These are phyloP conservation scores for Selaginella moellendorffii DNA, from an alignment of 75 land plant genomes.

Conservation along the genomic window DNA sequence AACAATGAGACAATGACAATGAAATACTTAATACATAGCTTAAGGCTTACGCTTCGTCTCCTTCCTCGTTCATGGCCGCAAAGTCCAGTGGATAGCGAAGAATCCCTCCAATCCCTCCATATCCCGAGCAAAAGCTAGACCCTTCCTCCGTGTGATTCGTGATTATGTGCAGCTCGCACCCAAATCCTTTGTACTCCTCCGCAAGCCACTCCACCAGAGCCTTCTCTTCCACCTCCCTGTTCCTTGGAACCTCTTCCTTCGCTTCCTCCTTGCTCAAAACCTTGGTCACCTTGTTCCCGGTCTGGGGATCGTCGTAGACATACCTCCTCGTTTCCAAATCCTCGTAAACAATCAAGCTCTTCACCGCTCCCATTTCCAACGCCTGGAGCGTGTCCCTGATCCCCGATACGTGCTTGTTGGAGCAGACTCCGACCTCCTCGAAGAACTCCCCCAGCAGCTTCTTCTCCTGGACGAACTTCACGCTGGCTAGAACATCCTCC, in stretches of 20 bases:
- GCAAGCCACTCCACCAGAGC: constrained; percentile 58
- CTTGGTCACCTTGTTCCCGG: constrained; percentile 33
- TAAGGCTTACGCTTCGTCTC: constrained; percentile 31
- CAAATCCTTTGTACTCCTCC: constrained; percentile 34
- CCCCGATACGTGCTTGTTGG: constrained; percentile 42
- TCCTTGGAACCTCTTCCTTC: constrained; percentile 17
- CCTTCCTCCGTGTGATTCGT: constrained; percentile 47
- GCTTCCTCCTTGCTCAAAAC: constrained; percentile 39
- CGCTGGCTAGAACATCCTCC: constrained; percentile 40
- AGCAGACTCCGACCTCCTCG: constrained; percentile 44
- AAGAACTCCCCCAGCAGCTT: constrained; percentile 46
- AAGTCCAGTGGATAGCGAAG: constrained; percentile 42
- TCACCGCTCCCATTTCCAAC: constrained; percentile 41
- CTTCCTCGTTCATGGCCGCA: constrained; percentile 32
- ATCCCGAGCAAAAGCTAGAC: constrained; percentile 41
- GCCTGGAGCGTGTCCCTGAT: constrained; percentile 41
- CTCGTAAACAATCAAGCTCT: constrained; percentile 48
- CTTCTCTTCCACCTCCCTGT: constrained; percentile 28
- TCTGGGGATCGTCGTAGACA: constrained; percentile 22
- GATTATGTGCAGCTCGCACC: constrained; percentile 44
- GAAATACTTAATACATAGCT: too few relatives aligned
- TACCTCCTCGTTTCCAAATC: constrained; percentile 35
- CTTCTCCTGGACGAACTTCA: constrained; percentile 56
- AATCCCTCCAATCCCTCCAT: constrained; percentile 44
- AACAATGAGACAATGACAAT: too few relatives aligned